Evolutionary conservation across 192 early-diverging fungal species (phyloP).

Genomic region (Coemansia sp.): DNA sequence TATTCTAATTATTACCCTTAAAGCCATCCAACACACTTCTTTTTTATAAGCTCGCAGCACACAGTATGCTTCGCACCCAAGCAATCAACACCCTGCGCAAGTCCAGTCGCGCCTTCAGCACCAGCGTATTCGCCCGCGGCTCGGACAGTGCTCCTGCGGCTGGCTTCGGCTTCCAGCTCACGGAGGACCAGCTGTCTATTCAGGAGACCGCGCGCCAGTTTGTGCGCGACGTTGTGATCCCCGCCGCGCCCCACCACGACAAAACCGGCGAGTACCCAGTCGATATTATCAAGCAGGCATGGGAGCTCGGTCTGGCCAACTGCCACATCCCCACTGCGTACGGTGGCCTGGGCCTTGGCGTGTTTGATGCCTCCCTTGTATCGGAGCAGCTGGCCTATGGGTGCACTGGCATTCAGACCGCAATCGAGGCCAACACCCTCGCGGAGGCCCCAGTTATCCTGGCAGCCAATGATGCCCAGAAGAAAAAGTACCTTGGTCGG

Average conservation of each 20-base stretch:
- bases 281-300: constrained; percentile 80
- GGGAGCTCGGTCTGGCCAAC: constrained; percentile 93
- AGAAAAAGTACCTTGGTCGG: constrained; percentile 95
- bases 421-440: constrained; percentile 93
- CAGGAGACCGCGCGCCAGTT: constrained; percentile 91
- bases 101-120: constrained; percentile 38
- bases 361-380: constrained; percentile 81
- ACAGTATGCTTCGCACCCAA: constrained; percentile 36
- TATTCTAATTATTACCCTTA: neutral
- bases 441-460: constrained; percentile 89
- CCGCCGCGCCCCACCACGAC: constrained; percentile 90
- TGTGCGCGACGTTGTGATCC: constrained; percentile 82
- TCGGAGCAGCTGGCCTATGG: constrained; percentile 92
- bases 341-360: constrained; percentile 86
- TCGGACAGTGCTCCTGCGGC: constrained; percentile 5
- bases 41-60: no score
- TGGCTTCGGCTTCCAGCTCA: constrained; percentile 63
- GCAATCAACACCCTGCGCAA: constrained; percentile 16
- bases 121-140: constrained; percentile 13
- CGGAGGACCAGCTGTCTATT: constrained; percentile 78
- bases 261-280: constrained; percentile 88
- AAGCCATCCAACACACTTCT: neutral
- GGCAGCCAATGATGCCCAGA: constrained; percentile 82
- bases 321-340: constrained; percentile 81
- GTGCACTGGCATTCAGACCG: constrained; percentile 94